Evolutionary conservation across 345 rosid genomes (phyloP).

Genomic region (Sisymbrium irio): DNA sequence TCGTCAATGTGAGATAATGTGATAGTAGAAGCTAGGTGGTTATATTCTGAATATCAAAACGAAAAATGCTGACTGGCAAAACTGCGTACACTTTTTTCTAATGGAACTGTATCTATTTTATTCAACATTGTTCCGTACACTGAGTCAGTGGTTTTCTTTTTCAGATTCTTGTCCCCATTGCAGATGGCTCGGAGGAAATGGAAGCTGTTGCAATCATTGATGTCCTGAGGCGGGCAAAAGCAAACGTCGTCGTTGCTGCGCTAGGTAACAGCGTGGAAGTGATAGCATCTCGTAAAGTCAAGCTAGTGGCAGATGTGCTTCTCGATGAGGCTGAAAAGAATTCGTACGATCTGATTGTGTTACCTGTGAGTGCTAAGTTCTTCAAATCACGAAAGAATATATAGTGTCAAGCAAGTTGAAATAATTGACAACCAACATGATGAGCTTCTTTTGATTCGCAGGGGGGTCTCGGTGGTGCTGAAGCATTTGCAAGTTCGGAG

Average conservation of each 20-base stretch:
- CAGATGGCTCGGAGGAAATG: slow-evolving; percentile 91
- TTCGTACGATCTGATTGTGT: slow-evolving; percentile 78
- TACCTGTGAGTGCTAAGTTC: slow-evolving; percentile 58
- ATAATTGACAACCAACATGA: background rate
- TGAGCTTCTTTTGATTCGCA: slow-evolving; percentile 25
- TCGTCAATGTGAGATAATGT: background rate
- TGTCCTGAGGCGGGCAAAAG: slow-evolving; percentile 80
- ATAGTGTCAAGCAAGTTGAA: background rate
- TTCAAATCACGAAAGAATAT: background rate
- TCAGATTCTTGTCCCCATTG: slow-evolving; percentile 93
- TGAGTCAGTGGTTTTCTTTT: slow-evolving; percentile 9
- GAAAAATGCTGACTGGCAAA: background rate
- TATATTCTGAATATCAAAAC: background rate
- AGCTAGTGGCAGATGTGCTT: slow-evolving; percentile 77
- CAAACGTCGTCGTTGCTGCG: slow-evolving; percentile 80
- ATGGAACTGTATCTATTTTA: background rate
- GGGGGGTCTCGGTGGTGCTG: slow-evolving; percentile 98
- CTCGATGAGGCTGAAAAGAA: slow-evolving; percentile 83
- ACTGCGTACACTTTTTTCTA: background rate
- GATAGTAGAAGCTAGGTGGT: background rate
- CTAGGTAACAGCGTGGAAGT: slow-evolving; percentile 77
- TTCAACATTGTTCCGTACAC: background rate
- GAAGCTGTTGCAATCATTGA: slow-evolving; percentile 83
- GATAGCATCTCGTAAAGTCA: slow-evolving; percentile 79
- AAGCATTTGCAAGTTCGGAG: slow-evolving; percentile 76